Conservation (phyloP, 2,329 filamentous ascomycete species). For the Sodiomyces alkalinus region DNA sequence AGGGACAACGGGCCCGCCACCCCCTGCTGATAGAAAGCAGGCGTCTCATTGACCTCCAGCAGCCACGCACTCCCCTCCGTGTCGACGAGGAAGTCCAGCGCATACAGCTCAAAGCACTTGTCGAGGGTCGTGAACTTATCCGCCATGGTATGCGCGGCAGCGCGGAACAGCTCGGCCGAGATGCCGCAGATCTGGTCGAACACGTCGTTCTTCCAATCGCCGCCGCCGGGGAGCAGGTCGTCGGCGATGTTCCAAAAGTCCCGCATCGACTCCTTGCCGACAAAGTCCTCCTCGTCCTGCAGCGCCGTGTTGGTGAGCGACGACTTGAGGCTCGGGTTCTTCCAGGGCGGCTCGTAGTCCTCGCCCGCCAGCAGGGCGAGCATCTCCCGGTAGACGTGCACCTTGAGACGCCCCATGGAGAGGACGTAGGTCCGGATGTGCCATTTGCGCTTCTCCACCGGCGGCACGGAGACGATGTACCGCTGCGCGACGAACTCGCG, state of each 20-base stretch:
- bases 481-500: slow-evolving; percentile 22
- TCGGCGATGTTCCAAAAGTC: slow-evolving; percentile 16
- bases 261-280: slow-evolving; percentile 17
- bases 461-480: slow-evolving; percentile 18
- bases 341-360: slow-evolving; percentile 21
- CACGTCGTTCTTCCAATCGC: slow-evolving; percentile 15
- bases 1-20: slow-evolving; percentile 17
- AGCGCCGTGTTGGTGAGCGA: slow-evolving; percentile 22
- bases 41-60: slow-evolving; percentile 22
- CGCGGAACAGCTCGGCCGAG: slow-evolving; percentile 18
- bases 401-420: slow-evolving; percentile 19
- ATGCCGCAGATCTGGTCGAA: slow-evolving; percentile 20
- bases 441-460: slow-evolving; percentile 19
- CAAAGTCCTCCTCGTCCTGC: slow-evolving; percentile 18
- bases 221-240: slow-evolving; percentile 11
- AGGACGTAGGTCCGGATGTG: slow-evolving; percentile 21
- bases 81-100: slow-evolving; percentile 20
- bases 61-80: slow-evolving; percentile 16
- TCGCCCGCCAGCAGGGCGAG: slow-evolving; percentile 18
- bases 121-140: slow-evolving; percentile 21
- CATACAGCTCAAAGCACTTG: slow-evolving; percentile 22
- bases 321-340: slow-evolving; percentile 16
- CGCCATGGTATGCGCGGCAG: slow-evolving; percentile 20
- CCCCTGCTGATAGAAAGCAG: slow-evolving; percentile 19
- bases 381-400: slow-evolving; percentile 21